These are phyloP conservation scores for Umbellularia californica DNA, from an alignment of 164 flowering plant species.

Conservation along the genomic window DNA sequence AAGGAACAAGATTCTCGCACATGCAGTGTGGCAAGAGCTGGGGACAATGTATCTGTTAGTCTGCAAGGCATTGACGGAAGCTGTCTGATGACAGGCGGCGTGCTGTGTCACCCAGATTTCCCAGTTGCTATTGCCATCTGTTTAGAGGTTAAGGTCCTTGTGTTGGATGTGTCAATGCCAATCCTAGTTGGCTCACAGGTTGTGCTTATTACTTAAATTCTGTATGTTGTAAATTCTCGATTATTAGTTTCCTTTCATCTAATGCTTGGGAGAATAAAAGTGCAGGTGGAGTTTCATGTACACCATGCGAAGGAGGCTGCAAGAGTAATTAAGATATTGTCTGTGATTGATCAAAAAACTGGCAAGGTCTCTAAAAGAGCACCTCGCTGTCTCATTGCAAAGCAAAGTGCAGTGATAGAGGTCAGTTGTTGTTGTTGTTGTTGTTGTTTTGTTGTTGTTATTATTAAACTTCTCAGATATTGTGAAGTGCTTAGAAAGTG, in stretches of 20 bases:
- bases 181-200: conserved; percentile 87
- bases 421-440: conserved; percentile 21
- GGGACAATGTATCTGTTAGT: conserved; percentile 74
- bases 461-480: not conserved
- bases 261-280: conserved; percentile 3
- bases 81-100: conserved; percentile 66
- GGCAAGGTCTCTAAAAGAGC: conserved; percentile 70
- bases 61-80: conserved; percentile 72
- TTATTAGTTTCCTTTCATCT: not conserved
- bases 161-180: conserved; percentile 64
- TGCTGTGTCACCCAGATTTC: conserved; percentile 92
- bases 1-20: conserved; percentile 60
- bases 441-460: no score
- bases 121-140: conserved; percentile 67
- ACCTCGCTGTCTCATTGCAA: conserved; percentile 74
- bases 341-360: conserved; percentile 75
- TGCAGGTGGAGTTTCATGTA: conserved; percentile 82
- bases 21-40: conserved; percentile 74
- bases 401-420: conserved; percentile 86
- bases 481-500: not conserved
- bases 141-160: conserved; percentile 82
- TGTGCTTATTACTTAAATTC: not conserved
- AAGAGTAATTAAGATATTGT: conserved; percentile 56
- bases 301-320: conserved; percentile 92
- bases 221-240: not conserved